phyloP scores from a whole-genome alignment of 257 asterid genomes.

The Striga asiatica region DNA sequence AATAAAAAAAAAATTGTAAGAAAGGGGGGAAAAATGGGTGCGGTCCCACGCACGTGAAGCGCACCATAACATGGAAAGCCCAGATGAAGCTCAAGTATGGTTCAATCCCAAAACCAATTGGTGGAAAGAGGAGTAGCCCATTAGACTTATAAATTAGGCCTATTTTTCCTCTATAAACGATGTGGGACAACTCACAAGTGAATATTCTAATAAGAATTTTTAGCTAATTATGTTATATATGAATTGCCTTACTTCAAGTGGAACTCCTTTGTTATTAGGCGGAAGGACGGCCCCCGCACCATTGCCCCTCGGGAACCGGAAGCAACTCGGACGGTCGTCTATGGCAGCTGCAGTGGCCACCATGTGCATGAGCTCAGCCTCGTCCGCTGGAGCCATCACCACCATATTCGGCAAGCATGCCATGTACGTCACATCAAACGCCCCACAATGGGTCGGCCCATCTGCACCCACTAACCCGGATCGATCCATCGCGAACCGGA shows the following conservation, averaged over 20 bases:
- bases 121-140: no score
- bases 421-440: not conserved
- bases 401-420: not conserved
- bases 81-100: no score
- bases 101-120: no score
- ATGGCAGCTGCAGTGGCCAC: not conserved
- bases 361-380: not conserved
- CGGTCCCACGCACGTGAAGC: no score
- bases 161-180: no score
- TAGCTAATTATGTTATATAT: no score
- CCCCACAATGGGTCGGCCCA: not conserved
- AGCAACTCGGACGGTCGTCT: not conserved
- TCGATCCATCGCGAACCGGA: not conserved
- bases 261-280: not conserved
- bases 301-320: not conserved
- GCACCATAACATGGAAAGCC: no score
- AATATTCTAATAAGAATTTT: no score
- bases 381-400: not conserved
- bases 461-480: not conserved
- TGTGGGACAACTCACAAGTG: no score
- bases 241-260: not conserved
- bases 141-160: no score
- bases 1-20: no score
- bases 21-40: no score
- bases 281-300: not conserved